Conservation (phyloP, 192 early-diverging fungal species). For the Jimgerdemannia flammicorona region DNA sequence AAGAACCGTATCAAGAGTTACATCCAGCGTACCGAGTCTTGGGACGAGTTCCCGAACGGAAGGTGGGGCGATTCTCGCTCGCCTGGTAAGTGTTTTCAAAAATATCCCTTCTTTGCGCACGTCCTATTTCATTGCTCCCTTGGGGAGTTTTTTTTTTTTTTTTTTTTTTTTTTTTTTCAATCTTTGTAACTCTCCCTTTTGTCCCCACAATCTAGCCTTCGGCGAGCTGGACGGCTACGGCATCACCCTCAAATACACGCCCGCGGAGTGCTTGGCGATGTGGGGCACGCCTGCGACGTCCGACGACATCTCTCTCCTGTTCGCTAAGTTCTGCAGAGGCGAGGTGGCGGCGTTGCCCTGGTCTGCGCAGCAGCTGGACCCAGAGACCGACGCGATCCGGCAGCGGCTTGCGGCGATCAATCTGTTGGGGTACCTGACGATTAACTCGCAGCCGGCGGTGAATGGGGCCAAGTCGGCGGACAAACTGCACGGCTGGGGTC, state of each 20-base stretch:
- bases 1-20: constrained; percentile 91
- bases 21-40: constrained; percentile 84
- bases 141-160: too few species aligned
- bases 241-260: constrained; percentile 68
- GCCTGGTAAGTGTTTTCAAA: constrained; percentile 30
- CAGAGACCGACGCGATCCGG: constrained; percentile 71
- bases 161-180: too few species aligned
- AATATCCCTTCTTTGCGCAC: neutral
- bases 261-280: constrained; percentile 59
- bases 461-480: constrained; percentile 81
- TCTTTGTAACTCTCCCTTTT: too few species aligned
- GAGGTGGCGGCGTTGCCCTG: constrained; percentile 85
- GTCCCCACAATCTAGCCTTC: constrained; percentile 39
- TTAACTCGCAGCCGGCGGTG: constrained; percentile 96
- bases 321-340: constrained; percentile 82
- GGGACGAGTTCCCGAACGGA: constrained; percentile 99
- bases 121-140: too few species aligned
- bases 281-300: constrained; percentile 75
- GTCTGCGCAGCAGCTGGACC: constrained; percentile 74
- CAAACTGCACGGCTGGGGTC: constrained; percentile 89
- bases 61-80: constrained; percentile 98
- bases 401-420: constrained; percentile 69
- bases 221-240: constrained; percentile 81
- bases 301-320: constrained; percentile 69
- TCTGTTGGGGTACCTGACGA: constrained; percentile 78